phyloP scores from a whole-genome alignment of 495 filamentous ascomycete genomes.

The Annulohypoxylon bovei region DNA sequence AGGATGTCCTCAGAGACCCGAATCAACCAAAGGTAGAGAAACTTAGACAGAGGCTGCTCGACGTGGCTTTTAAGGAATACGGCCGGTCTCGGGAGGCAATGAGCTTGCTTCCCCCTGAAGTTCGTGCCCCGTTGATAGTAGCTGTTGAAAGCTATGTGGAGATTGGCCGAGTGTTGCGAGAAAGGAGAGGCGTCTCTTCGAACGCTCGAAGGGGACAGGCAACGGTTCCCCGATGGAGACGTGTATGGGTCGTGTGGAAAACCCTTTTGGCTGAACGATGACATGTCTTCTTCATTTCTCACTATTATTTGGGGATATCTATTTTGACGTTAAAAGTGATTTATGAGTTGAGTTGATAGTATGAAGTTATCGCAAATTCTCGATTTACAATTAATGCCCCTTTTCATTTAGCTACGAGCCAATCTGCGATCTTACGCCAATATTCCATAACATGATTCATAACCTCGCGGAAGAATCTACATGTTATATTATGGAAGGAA shows the following conservation, averaged over 20 bases:
- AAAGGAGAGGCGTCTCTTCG: conserved; percentile 47
- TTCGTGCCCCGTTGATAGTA: conserved; percentile 68
- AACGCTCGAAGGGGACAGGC: conserved; percentile 63
- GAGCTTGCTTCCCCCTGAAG: conserved; percentile 63
- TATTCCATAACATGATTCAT: neutral
- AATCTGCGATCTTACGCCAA: neutral
- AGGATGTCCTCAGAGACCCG: conserved; percentile 62
- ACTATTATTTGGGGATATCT: neutral
- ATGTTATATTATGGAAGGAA: neutral
- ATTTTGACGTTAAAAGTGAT: neutral
- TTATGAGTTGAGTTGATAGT: neutral
- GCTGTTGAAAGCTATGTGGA: conserved; percentile 80
- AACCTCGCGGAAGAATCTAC: neutral
- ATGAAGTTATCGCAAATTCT: neutral
- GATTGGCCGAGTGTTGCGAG: conserved; percentile 68
- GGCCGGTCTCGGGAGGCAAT: conserved; percentile 59
- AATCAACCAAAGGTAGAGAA: conserved; percentile 50
- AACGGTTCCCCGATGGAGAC: conserved; percentile 64
- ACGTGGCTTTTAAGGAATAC: conserved; percentile 66
- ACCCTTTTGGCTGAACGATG: conserved; percentile 47
- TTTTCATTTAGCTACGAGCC: neutral
- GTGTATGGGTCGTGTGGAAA: conserved; percentile 65
- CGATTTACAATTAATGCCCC: neutral
- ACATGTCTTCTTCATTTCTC: neutral
- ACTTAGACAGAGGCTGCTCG: conserved; percentile 63